These are phyloP conservation scores for Lepidium aucheri DNA, from an alignment of 345 rosid genomes.

Conservation along the genomic window DNA sequence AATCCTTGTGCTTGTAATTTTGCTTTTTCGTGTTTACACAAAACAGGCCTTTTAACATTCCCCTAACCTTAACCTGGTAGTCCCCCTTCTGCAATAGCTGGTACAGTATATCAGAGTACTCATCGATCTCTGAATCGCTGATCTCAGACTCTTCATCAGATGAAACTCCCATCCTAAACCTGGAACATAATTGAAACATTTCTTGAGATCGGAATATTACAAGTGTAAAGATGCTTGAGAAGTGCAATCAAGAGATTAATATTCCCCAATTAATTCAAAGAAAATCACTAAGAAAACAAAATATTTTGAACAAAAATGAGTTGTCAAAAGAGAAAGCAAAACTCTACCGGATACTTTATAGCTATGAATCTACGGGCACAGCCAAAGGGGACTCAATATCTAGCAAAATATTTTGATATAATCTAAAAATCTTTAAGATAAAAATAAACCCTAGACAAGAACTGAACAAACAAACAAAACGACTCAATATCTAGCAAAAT, in stretches of 20 bases:
- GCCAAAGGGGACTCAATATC: too few relatives aligned
- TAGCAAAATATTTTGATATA: too few relatives aligned
- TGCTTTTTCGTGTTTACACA: conserved; percentile 84
- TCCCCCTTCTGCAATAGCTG: conserved; percentile 35
- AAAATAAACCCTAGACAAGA: too few relatives aligned
- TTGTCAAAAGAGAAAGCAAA: too few relatives aligned
- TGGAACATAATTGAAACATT: too few relatives aligned
- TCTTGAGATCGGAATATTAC: not conserved
- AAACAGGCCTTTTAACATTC: conserved; percentile 68
- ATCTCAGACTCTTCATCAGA: conserved; percentile 71
- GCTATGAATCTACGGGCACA: too few relatives aligned
- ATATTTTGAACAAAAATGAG: not conserved
- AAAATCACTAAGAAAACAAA: not conserved
- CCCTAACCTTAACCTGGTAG: conserved; percentile 56
- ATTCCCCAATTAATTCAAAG: not conserved
- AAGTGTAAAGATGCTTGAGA: not conserved
- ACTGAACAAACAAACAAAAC: too few relatives aligned
- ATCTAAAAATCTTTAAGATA: too few relatives aligned
- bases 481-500: too few relatives aligned
- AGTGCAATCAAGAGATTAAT: not conserved
- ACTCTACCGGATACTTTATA: too few relatives aligned
- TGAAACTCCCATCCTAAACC: conserved; percentile 39
- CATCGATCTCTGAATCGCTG: conserved; percentile 74
- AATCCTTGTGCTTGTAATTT: conserved; percentile 69
- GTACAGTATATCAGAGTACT: conserved; percentile 49